Conservation (phyloP, 345 rosid genomes). For the Melastoma malabathricum region DNA sequence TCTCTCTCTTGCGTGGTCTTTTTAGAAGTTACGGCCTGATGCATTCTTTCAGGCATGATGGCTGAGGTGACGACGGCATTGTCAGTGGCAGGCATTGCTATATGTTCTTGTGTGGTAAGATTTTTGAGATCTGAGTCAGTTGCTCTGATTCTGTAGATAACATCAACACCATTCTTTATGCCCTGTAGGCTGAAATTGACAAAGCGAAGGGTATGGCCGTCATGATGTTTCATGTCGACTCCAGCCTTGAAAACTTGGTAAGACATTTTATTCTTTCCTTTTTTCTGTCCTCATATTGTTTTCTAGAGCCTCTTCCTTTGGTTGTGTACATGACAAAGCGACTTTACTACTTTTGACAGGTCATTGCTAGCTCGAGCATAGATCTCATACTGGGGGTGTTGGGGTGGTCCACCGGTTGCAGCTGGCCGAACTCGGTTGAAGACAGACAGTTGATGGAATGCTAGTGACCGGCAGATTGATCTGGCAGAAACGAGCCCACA, state of each 20-base stretch:
- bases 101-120: conserved; percentile 90
- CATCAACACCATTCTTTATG: too few species aligned
- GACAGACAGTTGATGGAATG: conserved; percentile 47
- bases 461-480: conserved; percentile 11
- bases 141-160: not conserved
- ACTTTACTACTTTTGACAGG: conserved; percentile 22
- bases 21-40: not conserved
- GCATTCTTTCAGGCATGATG: conserved; percentile 51
- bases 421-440: conserved; percentile 58
- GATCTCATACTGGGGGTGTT: conserved; percentile 76
- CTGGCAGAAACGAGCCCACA: too few species aligned
- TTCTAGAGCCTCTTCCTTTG: not conserved
- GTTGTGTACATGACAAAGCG: not conserved
- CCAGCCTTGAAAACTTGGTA: conserved; percentile 63
- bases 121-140: conserved; percentile 1
- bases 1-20: too few species aligned
- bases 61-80: conserved; percentile 75
- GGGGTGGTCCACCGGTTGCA: conserved; percentile 93
- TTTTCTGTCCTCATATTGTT: not conserved
- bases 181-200: conserved; percentile 65
- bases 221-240: conserved; percentile 83
- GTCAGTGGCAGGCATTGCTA: conserved; percentile 47
- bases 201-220: conserved; percentile 87
- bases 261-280: conserved; percentile 6
- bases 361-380: conserved; percentile 57